Base-by-base conservation (phyloP, 2,329 filamentous ascomycete species). In the Hawksworthiomyces lignivorus region DNA sequence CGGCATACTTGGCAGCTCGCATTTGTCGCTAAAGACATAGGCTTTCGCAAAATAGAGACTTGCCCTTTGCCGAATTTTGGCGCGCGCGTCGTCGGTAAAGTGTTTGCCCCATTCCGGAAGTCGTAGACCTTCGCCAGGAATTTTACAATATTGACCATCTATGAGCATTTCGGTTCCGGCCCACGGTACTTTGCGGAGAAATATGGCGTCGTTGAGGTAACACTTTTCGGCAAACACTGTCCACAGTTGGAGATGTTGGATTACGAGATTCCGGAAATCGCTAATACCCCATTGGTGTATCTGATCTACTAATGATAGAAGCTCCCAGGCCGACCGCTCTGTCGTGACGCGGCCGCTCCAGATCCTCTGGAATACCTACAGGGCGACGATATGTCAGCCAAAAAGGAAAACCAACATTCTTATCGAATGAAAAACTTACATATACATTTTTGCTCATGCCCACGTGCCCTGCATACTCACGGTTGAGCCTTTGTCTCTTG, bases 271-370 rank as follows among this genome's bases (percentile, higher is more conserved):
- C 32, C 32, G 32, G 32, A 34, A 34, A 20, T 34, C 32, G 32
- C 18, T 34, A 20, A 20, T 20, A 18, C 32, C 32, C 32, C 32
- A 34, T 18, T 21, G 32, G 32, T 34, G 32, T 34, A 34, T 34
- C 32, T 34, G 32, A 20, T 34, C 32, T 18, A 34, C 20, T 14
- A 34, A 20, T 20, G 32, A 34, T 20, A 34, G 32, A 22, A 34
- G 32, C 32, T 34, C 32, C 32, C 32, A 34, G 8, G 32, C 32
- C 22, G 20, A 21, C 10, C 32, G 32, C 32, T 34, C 32, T 20
- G 32, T 34, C 32, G 32, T 34, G 32, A 34, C 32, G 32, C 32
- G 32, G 32, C 32, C 32, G 22, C 32, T 34, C 32, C 32, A 34
- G 32, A 34, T 34, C 22, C 32, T 34, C 20, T 34, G 32, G 32